These are phyloP conservation scores for Penicillium alfredii DNA, from an alignment of 495 filamentous ascomycete genomes.

Conservation along the genomic window DNA sequence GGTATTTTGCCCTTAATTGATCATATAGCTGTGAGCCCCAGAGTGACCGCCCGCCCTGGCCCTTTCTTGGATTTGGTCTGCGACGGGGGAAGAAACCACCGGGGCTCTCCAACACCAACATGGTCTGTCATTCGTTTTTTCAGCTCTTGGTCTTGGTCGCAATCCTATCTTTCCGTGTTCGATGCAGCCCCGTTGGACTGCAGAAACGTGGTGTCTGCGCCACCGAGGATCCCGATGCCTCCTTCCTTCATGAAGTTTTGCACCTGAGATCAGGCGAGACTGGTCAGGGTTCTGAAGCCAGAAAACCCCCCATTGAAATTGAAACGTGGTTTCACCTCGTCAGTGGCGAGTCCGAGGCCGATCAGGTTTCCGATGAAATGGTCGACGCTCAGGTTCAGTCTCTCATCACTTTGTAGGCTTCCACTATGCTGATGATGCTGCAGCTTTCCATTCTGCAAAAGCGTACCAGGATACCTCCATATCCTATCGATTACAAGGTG, in stretches of 20 bases:
- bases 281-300: slow-evolving; percentile 14
- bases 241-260: slow-evolving; percentile 24
- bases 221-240: slow-evolving; percentile 29
- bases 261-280: slow-evolving; percentile 18
- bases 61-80: slow-evolving; percentile 3
- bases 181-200: slow-evolving; percentile 15
- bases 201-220: slow-evolving; percentile 32
- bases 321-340: slow-evolving; percentile 48
- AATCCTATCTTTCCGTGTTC: slow-evolving; percentile 9
- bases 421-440: slow-evolving; percentile 1
- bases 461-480: slow-evolving; percentile 41
- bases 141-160: slow-evolving; percentile 21
- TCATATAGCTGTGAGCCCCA: slow-evolving; percentile 8
- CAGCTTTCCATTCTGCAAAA: slow-evolving; percentile 38
- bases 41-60: too few relatives aligned
- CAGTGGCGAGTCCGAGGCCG: slow-evolving; percentile 27
- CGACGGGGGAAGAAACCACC: slow-evolving; percentile 8
- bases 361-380: slow-evolving; percentile 35
- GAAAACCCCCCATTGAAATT: slow-evolving; percentile 34
- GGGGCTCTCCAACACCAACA: slow-evolving; percentile 18
- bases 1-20: background rate
- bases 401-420: background rate
- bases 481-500: slow-evolving; percentile 54
- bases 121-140: slow-evolving; percentile 21
- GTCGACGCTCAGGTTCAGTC: slow-evolving; percentile 37